Conservation (phyloP, 495 filamentous ascomycete species). For the Xylaria telfairii region DNA sequence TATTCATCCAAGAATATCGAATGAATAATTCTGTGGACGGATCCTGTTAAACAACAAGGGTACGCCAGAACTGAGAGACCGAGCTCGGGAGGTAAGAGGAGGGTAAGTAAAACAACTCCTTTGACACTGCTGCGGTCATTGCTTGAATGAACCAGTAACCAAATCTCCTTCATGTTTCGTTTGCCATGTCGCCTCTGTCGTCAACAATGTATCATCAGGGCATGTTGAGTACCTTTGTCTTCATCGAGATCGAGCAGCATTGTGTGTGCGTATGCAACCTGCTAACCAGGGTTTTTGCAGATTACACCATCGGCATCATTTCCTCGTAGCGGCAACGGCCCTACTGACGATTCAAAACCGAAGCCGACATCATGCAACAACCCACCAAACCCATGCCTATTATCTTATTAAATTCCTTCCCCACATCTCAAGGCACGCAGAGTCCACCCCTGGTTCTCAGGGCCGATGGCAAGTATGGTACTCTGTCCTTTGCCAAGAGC, state of each 20-base stretch:
- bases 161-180: not conserved
- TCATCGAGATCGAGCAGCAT: not conserved
- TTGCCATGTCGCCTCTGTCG: not conserved
- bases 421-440: no score
- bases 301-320: not conserved
- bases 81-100: not conserved
- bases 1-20: not conserved
- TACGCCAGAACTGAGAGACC: not conserved
- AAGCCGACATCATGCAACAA: not conserved
- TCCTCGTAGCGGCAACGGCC: not conserved
- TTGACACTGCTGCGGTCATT: not conserved
- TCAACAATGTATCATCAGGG: not conserved
- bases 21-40: not conserved
- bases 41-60: not conserved
- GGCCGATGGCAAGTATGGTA: no score
- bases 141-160: no score
- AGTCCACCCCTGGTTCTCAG: no score
- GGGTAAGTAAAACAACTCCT: not conserved
- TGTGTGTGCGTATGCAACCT: not conserved
- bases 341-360: not conserved
- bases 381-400: not conserved
- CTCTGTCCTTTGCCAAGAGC: no score
- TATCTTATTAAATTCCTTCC: no score
- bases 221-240: not conserved
- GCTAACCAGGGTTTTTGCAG: not conserved